These are phyloP conservation scores for Vishniacozyma victoriae DNA, from an alignment of 768 basidiomycete species.

Conservation along the genomic window DNA sequence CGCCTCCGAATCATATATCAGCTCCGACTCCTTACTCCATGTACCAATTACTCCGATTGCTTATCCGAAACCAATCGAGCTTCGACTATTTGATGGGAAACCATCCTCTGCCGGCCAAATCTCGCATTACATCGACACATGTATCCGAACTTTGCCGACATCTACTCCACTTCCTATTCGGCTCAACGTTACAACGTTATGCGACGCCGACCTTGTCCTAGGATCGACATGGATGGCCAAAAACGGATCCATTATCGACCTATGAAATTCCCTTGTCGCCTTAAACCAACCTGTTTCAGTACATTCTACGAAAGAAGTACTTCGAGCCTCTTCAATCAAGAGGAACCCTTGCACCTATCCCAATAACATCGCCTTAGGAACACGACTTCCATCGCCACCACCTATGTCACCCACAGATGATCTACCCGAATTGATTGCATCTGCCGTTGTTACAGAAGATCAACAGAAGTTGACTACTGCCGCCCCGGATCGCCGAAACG, in stretches of 20 bases:
- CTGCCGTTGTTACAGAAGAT: too few species aligned
- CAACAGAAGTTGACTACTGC: too few species aligned
- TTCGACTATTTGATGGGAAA: constrained; percentile 7
- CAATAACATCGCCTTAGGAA: too few species aligned
- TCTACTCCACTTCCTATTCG: background rate
- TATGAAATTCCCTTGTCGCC: background rate
- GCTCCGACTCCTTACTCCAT: background rate
- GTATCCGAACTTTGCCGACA: background rate
- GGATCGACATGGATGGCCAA: constrained; percentile 3
- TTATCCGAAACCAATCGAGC: background rate
- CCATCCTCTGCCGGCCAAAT: constrained; percentile 3
- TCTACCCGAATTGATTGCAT: too few species aligned
- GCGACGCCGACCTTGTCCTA: constrained; percentile 10
- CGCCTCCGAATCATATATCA: background rate
- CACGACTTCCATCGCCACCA: too few species aligned
- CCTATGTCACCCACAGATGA: too few species aligned
- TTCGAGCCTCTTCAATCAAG: background rate
- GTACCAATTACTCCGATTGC: background rate
- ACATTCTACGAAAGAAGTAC: background rate
- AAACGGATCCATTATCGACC: constrained; percentile 2
- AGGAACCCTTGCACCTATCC: too few species aligned
- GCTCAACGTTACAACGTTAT: constrained; percentile 5
- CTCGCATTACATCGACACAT: background rate
- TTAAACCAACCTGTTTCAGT: too few species aligned
- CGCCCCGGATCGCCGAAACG: too few species aligned